phyloP scores from a whole-genome alignment of 495 filamentous ascomycete species.

The Hypoxylon fuscum region DNA sequence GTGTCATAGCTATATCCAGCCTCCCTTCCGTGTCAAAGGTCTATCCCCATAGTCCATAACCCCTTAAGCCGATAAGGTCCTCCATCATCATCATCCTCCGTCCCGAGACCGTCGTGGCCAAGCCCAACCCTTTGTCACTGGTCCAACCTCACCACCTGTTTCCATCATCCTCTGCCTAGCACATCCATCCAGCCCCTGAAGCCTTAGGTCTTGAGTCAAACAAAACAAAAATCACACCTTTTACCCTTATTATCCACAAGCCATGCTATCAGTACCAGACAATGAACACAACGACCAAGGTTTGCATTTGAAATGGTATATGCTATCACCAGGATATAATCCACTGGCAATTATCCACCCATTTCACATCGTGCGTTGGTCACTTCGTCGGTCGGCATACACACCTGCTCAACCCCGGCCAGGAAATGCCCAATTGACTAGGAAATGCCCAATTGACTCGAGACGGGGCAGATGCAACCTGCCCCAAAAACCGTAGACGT shows the following conservation, averaged over 20 bases:
- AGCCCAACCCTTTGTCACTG: constrained; percentile 20
- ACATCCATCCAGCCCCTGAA: constrained; percentile 20
- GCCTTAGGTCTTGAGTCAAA: constrained; percentile 10
- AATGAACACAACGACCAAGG: constrained; percentile 2
- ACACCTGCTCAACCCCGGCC: constrained; percentile 3
- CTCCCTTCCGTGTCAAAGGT: background rate
- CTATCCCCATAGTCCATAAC: background rate
- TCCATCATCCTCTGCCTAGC: constrained; percentile 10
- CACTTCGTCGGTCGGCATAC: constrained; percentile 17
- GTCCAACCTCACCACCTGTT: constrained; percentile 19
- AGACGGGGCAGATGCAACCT: constrained; percentile 21
- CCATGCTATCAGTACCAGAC: constrained; percentile 11
- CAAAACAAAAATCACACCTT: constrained; percentile 16
- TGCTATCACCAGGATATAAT: constrained; percentile 2
- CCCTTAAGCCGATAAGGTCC: constrained; percentile 12
- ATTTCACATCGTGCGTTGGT: constrained; percentile 14
- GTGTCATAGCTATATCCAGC: background rate
- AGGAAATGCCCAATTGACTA: constrained; percentile 26
- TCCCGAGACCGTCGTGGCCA: constrained; percentile 16
- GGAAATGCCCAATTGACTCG: constrained; percentile 24
- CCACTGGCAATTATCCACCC: constrained; percentile 11
- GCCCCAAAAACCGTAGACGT: constrained; percentile 9
- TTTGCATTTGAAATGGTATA: constrained; percentile 7
- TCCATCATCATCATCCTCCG: constrained; percentile 8
- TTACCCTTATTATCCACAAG: constrained; percentile 1